Evolutionary conservation across 2,329 filamentous ascomycete species (phyloP), one percentile per base, ranked within the genome.

Genomic region (Geosmithia flava): DNA sequence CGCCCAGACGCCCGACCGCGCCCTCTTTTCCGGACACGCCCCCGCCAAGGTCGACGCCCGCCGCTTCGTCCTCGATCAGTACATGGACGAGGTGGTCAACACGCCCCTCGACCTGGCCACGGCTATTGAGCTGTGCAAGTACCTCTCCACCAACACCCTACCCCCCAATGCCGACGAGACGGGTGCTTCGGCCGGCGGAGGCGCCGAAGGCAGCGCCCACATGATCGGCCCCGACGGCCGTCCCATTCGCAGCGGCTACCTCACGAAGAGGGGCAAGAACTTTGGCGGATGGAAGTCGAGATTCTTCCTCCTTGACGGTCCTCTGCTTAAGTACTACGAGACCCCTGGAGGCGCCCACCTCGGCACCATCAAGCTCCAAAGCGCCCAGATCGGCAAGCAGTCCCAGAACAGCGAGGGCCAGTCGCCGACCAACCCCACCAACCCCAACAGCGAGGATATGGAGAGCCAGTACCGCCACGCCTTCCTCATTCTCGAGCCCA

Each of bases 271-370:
- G 55, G 93, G 93, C 45, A 98, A 98, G 72, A 97, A 97, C 59
- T 98, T 98, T 67, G 93, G 93, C 47, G 93, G 93, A 45, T 98
- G 93, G 93, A 98, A 98, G 66, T 90, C 89, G 11, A 69, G 79
- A 33, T 81, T 79, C 58, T 83, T 82, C 57, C 67, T 79, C 20
- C 68, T 80, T 13, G 75, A 80, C 47, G 75, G 77, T 0, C 75
- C 76, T n/a, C 65, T 70, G 8, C 58, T 98, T 57, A 89, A 85
- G 57, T 98, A 98, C 62, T 97, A 87, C 58, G 93, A 98, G 65
- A 80, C 85, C 2, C 89, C 88, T 3, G 90, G 91, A 45, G 93
- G 93, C 43, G 81, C 88, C 16, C 88, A 96, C 61, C 70, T 97
- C 40, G 93, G 93, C 3, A 91, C 88, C 2, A 97, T 98, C 68